Base-by-base conservation (phyloP, 805 yeast genomes). In the Spathaspora arborariae region DNA sequence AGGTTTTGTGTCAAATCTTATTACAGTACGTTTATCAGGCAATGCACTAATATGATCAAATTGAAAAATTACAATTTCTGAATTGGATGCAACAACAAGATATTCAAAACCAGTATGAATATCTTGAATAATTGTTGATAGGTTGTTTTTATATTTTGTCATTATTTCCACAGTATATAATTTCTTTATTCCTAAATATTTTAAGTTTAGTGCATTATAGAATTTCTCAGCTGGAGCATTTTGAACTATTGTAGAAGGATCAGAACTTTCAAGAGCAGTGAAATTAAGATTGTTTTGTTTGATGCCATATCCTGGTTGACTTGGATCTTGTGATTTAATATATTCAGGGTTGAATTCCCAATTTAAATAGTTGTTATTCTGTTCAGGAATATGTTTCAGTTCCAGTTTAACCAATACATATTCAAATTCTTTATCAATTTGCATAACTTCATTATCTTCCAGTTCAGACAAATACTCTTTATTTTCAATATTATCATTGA, bases 1-100 rank as follows among this genome's bases (percentile, higher is more conserved):
- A 0, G 82, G 82, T 22, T 64, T 56, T 0, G 76, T 67, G 44
- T 74, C 78, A 42, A 78, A 64, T 18, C 58, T 56, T n/a, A 74
- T 47, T 1, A 48, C 45, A 1, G 67, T 64, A 3, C 46, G 45
- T 1, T 48, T 38, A 2, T 52, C 39, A 1, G 77, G 75, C 10
- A 59, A 41, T 36, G 57, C 62, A 3, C 60, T 58, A 13, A 55
- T 39, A 1, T 45, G 41, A 40, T 65, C 64, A 49, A 73, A 67
- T 5, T 57, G 58, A 46, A 60, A 72, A 3, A 72, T 45, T 3
- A 63, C 44, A 2, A 77, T 47, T 20, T 63, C 68, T 2, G 78
- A 67, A 42, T 61, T 62, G 13, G 60, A 52, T 3, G 67, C 72
- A 15, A 60, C 52, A 7, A 75, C 58, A n/a, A 70, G 47, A 45